These are phyloP conservation scores for Fusarium heterosporum DNA, from an alignment of 2,329 filamentous ascomycete genomes.

Conservation along the genomic window DNA sequence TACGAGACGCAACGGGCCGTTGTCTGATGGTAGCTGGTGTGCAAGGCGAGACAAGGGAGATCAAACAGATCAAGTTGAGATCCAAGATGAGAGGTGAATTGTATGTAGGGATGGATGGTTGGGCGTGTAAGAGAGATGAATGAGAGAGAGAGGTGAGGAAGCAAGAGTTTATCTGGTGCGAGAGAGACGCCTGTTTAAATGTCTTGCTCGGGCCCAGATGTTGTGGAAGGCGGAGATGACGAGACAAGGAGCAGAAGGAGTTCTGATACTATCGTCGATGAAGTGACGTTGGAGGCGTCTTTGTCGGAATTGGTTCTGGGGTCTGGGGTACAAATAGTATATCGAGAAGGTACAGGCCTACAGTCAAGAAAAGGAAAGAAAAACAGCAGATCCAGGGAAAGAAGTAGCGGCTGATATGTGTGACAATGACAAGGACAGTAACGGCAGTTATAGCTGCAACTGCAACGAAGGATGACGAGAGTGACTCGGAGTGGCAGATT, in stretches of 20 bases:
- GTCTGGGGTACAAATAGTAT: neutral
- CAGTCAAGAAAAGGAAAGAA: slow-evolving; percentile 12
- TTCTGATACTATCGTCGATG: slow-evolving; percentile 20
- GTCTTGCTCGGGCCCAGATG: slow-evolving; percentile 18
- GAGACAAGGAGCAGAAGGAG: slow-evolving; percentile 14
- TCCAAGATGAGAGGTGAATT: slow-evolving; percentile 17
- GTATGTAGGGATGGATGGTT: slow-evolving; percentile 4
- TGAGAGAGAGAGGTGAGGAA: slow-evolving; percentile 4
- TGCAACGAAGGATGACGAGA: slow-evolving; percentile 3
- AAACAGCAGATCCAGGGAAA: neutral
- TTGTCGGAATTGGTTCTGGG: neutral
- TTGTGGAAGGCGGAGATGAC: slow-evolving; percentile 10
- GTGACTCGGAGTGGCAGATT: slow-evolving; percentile 7
- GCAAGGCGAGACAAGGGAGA: slow-evolving; percentile 20
- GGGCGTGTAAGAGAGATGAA: slow-evolving; percentile 13
- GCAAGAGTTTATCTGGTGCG: slow-evolving; percentile 12
- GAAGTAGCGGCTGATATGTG: slow-evolving; percentile 1
- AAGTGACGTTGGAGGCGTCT: slow-evolving; percentile 34
- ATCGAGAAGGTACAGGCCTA: slow-evolving; percentile 12
- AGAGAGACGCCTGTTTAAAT: slow-evolving; percentile 34
- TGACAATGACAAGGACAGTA: neutral
- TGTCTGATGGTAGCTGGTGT: slow-evolving; percentile 18
- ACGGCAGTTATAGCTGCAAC: neutral
- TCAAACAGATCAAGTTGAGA: slow-evolving; percentile 7
- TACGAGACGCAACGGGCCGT: slow-evolving; percentile 24